These are phyloP conservation scores for Penicillium malachiteum DNA, from an alignment of 495 filamentous ascomycete genomes.

Conservation along the genomic window DNA sequence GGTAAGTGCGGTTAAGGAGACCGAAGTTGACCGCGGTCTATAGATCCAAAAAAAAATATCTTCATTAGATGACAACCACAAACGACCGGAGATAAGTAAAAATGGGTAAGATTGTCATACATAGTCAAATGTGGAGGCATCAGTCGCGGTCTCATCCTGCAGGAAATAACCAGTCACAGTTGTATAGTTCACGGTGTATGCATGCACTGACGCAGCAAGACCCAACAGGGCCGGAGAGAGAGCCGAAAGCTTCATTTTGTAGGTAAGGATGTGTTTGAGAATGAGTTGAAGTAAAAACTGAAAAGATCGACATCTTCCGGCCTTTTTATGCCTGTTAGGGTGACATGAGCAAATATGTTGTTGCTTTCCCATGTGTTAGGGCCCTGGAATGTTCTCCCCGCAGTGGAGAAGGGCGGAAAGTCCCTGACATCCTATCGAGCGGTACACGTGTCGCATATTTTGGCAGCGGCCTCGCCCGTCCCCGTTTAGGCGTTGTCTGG, in stretches of 20 bases:
- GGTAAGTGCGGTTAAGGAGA: conserved; percentile 59
- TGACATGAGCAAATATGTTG: neutral
- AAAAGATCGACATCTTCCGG: conserved; percentile 13
- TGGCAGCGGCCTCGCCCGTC: neutral
- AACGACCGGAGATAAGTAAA: neutral
- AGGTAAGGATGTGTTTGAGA: neutral
- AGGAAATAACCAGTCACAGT: conserved; percentile 68
- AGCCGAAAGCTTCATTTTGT: conserved; percentile 31
- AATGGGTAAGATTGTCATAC: conserved; percentile 37
- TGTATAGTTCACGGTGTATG: conserved; percentile 54
- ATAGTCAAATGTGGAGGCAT: conserved; percentile 65
- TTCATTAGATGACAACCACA: neutral
- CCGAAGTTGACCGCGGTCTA: conserved; percentile 66
- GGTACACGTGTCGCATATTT: conserved; percentile 10
- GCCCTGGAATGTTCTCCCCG: neutral
- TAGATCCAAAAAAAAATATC: conserved; percentile 2
- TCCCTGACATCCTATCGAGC: conserved; percentile 12
- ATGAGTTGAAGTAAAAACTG: neutral
- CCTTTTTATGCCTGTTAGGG: conserved; percentile 11
- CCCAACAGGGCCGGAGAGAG: conserved; percentile 22
- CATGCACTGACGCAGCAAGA: conserved; percentile 21
- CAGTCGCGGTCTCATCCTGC: conserved; percentile 65
- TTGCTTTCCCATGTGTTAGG: neutral
- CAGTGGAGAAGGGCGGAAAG: neutral
- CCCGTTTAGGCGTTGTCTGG: neutral